These are phyloP conservation scores for Dimocarpus longan DNA, from an alignment of 345 rosid genomes.

Conservation along the genomic window DNA sequence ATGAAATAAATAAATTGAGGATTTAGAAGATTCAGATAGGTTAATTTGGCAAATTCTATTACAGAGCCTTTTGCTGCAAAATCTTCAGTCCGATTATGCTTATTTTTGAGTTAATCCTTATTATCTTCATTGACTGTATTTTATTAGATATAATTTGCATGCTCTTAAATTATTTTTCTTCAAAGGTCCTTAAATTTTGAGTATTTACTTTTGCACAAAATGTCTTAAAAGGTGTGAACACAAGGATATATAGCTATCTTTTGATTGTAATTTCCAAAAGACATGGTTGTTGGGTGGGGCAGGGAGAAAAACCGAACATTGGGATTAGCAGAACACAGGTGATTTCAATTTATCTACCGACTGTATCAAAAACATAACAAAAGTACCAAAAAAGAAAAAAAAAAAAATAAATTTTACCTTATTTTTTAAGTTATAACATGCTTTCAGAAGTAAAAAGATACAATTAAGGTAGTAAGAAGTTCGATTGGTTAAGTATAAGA, in stretches of 20 bases:
- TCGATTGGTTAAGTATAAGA: no score
- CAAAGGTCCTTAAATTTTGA: not conserved
- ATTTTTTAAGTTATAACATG: no score
- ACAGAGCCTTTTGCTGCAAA: not conserved
- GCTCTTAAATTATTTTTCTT: not conserved
- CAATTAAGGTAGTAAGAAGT: no score
- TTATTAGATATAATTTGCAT: no score
- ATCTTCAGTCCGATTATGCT: not conserved
- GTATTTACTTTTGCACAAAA: not conserved
- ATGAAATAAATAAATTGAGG: slow-evolving; percentile 6
- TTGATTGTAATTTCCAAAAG: not conserved
- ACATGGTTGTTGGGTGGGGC: not conserved
- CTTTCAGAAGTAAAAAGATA: no score
- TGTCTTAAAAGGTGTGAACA: not conserved
- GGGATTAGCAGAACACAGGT: not conserved
- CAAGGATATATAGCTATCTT: not conserved
- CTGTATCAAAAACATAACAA: not conserved
- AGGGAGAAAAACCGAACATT: not conserved
- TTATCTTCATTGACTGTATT: not conserved
- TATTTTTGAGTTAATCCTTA: not conserved
- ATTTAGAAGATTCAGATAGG: not conserved
- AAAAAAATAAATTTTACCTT: not conserved
- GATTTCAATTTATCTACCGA: not conserved
- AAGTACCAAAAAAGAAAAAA: not conserved
- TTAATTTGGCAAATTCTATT: not conserved